A percentile compares a stretch with the other conserved stretches of the same genome.
These are phyloP conservation scores for Symbiodinium pilosum DNA, from an alignment of 73 alveolate genomes.

Conservation along the genomic window DNA sequence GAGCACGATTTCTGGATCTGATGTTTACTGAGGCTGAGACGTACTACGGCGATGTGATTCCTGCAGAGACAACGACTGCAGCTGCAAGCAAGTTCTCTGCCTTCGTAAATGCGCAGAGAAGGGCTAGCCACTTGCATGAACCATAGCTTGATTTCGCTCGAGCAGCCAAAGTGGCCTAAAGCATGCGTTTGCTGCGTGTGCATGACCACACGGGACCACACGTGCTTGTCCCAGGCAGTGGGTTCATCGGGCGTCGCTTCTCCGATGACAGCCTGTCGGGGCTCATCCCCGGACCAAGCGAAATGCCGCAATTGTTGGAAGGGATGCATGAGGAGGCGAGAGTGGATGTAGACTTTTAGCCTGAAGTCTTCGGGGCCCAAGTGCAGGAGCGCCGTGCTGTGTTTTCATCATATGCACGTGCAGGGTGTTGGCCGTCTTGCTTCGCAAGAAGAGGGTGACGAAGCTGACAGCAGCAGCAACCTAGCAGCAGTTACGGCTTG, in stretches of 20 bases:
- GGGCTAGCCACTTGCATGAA: background rate
- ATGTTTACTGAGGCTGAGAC: constrained; percentile 41
- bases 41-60: constrained; percentile 79
- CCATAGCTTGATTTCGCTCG: no score
- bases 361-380: no score
- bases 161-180: no score
- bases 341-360: no score
- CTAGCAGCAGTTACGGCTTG: background rate
- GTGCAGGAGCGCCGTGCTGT: no score
- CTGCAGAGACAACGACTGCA: constrained; percentile 45
- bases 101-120: constrained; percentile 20
- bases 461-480: constrained; percentile 25
- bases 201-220: no score
- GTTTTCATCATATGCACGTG: no score
- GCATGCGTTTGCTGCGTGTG: no score
- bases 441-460: constrained; percentile 52
- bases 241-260: constrained; percentile 81
- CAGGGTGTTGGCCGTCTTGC: background rate
- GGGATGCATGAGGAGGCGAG: no score
- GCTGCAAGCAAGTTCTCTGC: constrained; percentile 2
- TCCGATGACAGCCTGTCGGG: constrained; percentile 45
- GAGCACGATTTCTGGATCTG: no score
- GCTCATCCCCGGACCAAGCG: constrained; percentile 1
- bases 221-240: constrained; percentile 72
- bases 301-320: constrained; percentile 17